A percentile compares a stretch with the other conserved stretches of the same genome.
phyloP scores from a whole-genome alignment of 169 alveolate species.

The Plasmodium reichenowi region DNA sequence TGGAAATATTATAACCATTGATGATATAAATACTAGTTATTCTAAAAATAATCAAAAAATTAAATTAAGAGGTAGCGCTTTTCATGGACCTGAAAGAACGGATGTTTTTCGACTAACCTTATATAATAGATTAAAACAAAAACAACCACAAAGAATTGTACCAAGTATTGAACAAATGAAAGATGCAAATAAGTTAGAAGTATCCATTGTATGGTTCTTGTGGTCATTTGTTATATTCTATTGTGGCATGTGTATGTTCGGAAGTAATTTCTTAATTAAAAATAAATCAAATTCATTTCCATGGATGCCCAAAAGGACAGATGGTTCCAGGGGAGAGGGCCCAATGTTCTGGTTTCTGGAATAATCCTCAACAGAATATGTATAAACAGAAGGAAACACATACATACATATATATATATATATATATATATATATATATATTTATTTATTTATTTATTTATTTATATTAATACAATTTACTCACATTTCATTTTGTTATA shows the following conservation, averaged over 20 bases:
- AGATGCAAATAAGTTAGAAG: slow-evolving; percentile 85
- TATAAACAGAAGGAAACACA: background rate
- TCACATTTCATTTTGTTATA: background rate
- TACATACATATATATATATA: background rate
- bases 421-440: background rate
- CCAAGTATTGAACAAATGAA: slow-evolving; percentile 84
- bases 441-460: background rate
- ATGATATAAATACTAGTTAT: slow-evolving; percentile 81
- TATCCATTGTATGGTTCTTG: slow-evolving; percentile 86
- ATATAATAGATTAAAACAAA: slow-evolving; percentile 90
- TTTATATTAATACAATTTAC: background rate
- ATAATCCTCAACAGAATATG: slow-evolving; percentile 1
- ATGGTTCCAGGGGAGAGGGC: slow-evolving; percentile 87
- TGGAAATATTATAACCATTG: slow-evolving; percentile 81
- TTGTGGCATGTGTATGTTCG: slow-evolving; percentile 78
- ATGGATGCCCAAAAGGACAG: slow-evolving; percentile 88
- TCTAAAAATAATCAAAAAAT: slow-evolving; percentile 35
- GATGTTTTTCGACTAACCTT: slow-evolving; percentile 87
- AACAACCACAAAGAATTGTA: slow-evolving; percentile 89
- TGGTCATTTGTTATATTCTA: slow-evolving; percentile 82
- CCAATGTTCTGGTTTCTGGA: slow-evolving; percentile 85
- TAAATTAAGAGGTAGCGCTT: slow-evolving; percentile 89
- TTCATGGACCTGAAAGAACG: slow-evolving; percentile 92
- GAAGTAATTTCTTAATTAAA: slow-evolving; percentile 81
- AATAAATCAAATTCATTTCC: slow-evolving; percentile 87